Evolutionary conservation across 106 monocot genomes (phyloP), one percentile per base, ranked within the genome.

Genomic region (Platanthera zijinensis): DNA sequence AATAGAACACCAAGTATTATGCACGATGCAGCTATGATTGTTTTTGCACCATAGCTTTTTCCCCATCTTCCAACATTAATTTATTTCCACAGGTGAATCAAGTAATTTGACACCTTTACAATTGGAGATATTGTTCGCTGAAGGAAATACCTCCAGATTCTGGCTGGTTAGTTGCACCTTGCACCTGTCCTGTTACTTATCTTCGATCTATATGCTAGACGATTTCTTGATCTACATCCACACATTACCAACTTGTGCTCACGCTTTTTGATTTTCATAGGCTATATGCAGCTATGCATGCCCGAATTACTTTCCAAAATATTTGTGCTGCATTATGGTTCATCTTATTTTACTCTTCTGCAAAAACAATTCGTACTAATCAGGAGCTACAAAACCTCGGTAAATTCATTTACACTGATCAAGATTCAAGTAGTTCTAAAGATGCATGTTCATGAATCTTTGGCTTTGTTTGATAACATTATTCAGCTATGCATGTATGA

Each of bases 91-190:
- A 95, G 95, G 89, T 75, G 84, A 87, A 75, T 77, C 78, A 61
- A 85, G 79, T 86, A 84, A 84, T 50, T 70, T 95, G 74, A 95
- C 95, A 14, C 95, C 95, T n/a, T 80, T 95, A 71, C 95, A 91
- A 74, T 77, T 95, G 74, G 91, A 95, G 79, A 77, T 82, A 50
- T 57, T 95, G 52, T 80, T 95, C 64, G 84, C 89, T 48, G 95
- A 95, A 84, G 91, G 87, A 78, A 84, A 66, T 49, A 84, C 82
- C 62, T 83, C 87, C 49, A 83, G 84, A 73, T 89, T 83, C 74
- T 95, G 95, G 95, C 89, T 95, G 95, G 95, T 95, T 76, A 78
- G 79, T 86, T 80, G 45, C 77, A 67, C 32, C 28, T 50, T 39
- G 39, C 39, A 39, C 39, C 30, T 61, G 22, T 6, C 74, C 52